Evolutionary conservation across 148 eudicot species (phyloP), one percentile per base, ranked within the genome.

Genomic region (Fallopia convolvulus): DNA sequence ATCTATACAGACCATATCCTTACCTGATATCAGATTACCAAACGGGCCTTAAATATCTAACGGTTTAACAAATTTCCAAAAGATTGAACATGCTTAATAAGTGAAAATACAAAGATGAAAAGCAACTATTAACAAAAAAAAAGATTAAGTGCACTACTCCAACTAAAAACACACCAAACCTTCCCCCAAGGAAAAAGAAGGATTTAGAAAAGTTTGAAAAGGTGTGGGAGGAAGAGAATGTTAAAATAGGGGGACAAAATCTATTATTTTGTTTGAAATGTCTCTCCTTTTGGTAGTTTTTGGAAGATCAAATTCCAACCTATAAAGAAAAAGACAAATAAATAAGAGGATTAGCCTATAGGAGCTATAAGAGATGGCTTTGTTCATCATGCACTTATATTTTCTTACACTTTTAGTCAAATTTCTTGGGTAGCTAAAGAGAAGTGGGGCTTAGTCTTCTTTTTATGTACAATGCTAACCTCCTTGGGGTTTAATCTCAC

Each of bases 151-250:
- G 36, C 46, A 68, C 72, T 17, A 68, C 72, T 17, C 65, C 65
- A 32, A 21, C 65, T 2, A 20, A 58, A 32, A 66, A 66, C 36
- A 26, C 72, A 65, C 40, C 41, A 65, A 65, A 65, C 32, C 70
- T 11, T 6, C 20, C 21, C n/a, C 72, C 42, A 68, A 68, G 72
- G 17, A 68, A 68, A 39, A 17, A 14, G 40, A 65, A 65, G 71
- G 71, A 65, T 65, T 65, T 65, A 65, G 42, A 65, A 65, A 65
- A 65, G 71, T 32, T 36, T 33, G 41, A 65, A 65, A 65, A 30
- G 71, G 71, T 17, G 33, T 65, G 36, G 13, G 72, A 21, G 72
- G 44, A 4, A 8, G 42, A 68, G 72, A 68, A 68, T 68, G 44
- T 68, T 68, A 11, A 68, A 68, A 2, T 68, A 13, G 72, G 72